phyloP scores from a whole-genome alignment of 2,329 filamentous ascomycete species.

The Penicillium aurantiogriseum region DNA sequence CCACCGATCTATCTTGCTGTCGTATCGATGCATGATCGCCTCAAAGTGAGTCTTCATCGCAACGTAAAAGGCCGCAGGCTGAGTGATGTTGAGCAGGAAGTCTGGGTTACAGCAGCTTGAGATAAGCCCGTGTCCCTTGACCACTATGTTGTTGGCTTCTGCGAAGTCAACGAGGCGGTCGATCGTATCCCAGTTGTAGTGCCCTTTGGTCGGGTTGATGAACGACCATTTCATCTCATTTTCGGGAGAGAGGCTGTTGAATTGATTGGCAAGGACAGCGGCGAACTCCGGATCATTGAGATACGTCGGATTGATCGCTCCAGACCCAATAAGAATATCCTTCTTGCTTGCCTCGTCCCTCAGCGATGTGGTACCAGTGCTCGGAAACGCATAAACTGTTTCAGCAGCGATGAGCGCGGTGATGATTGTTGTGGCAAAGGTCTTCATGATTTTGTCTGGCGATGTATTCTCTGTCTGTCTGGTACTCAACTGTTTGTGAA shows the following conservation, averaged over 20 bases:
- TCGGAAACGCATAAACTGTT: not conserved
- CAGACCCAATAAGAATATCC: not conserved
- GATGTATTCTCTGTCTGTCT: not conserved
- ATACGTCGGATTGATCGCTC: not conserved
- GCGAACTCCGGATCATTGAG: constrained; percentile 5
- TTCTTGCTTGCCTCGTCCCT: not conserved
- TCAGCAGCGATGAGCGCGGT: not conserved
- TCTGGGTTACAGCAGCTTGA: constrained; percentile 16
- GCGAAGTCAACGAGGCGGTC: constrained; percentile 11
- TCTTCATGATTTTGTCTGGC: not conserved
- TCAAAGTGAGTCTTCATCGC: no score
- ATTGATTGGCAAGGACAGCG: constrained; percentile 9
- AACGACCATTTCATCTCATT: constrained; percentile 15
- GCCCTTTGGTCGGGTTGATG: constrained; percentile 8
- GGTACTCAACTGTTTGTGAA: not conserved
- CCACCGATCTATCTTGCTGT: no score
- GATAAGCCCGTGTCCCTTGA: constrained; percentile 14
- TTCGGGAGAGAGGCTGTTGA: constrained; percentile 14
- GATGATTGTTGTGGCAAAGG: not conserved
- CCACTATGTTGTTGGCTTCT: constrained; percentile 7
- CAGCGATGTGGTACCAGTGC: not conserved
- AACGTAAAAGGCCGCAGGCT: no score
- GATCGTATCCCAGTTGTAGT: constrained; percentile 13
- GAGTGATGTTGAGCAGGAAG: not conserved
- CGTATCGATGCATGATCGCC: no score